phyloP scores from a whole-genome alignment of 106 monocot species.

The Amphibolis antarctica region DNA sequence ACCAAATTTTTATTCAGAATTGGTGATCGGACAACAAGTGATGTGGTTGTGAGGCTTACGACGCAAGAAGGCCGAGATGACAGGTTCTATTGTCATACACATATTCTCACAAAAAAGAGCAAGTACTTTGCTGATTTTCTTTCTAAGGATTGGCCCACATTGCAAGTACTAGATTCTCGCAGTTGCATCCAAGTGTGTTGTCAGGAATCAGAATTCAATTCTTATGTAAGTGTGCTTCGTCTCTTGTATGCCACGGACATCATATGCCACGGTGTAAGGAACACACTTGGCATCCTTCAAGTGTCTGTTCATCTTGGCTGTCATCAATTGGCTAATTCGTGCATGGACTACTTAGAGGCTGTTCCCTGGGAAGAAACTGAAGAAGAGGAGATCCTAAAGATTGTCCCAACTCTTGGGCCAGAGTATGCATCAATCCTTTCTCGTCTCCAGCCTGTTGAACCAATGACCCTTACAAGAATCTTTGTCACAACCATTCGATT shows the following conservation, averaged over 20 bases:
- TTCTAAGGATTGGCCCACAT: slow-evolving; percentile 79
- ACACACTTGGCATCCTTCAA: slow-evolving; percentile 69
- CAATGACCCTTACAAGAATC: slow-evolving; percentile 21
- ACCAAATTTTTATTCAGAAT: slow-evolving; percentile 20
- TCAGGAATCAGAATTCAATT: slow-evolving; percentile 54
- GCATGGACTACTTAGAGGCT: slow-evolving; percentile 62
- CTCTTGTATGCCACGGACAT: slow-evolving; percentile 51
- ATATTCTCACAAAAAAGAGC: slow-evolving; percentile 51
- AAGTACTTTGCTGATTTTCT: slow-evolving; percentile 83
- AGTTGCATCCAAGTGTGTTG: slow-evolving; percentile 71
- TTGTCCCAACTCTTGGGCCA: slow-evolving; percentile 41
- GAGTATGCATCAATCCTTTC: slow-evolving; percentile 47
- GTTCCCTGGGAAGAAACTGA: slow-evolving; percentile 88
- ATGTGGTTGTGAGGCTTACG: slow-evolving; percentile 67
- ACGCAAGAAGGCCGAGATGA: slow-evolving; percentile 66
- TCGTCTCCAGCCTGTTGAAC: slow-evolving; percentile 49
- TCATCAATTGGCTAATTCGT: slow-evolving; percentile 32
- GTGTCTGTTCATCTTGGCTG: slow-evolving; percentile 58
- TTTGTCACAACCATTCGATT: slow-evolving; percentile 51
- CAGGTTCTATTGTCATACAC: slow-evolving; percentile 74
- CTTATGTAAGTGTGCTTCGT: slow-evolving; percentile 49
- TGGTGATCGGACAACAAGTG: slow-evolving; percentile 60
- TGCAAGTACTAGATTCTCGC: slow-evolving; percentile 80
- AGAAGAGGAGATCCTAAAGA: slow-evolving; percentile 73
- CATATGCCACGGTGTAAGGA: slow-evolving; percentile 47